Evolutionary conservation across 768 basidiomycete species (phyloP).

Genomic region (Leccinellum rugosiceps): DNA sequence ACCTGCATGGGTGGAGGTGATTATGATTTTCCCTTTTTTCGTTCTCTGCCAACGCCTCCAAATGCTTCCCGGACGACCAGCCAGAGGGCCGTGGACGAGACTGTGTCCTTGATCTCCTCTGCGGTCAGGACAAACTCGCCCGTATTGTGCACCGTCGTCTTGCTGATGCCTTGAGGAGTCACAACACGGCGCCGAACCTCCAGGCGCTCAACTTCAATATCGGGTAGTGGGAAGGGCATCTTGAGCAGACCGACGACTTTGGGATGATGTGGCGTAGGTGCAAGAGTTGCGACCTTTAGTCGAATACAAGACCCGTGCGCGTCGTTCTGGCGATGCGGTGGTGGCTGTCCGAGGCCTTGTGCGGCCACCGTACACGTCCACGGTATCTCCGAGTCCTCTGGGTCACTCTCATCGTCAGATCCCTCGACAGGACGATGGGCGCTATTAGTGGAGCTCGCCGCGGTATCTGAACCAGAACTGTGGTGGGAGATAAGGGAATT

Average conservation of each 20-base stretch:
- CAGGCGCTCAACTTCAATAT: conserved; percentile 69
- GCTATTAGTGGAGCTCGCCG: conserved; percentile 22
- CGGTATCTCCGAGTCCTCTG: conserved; percentile 94
- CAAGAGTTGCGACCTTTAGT: conserved; percentile 78
- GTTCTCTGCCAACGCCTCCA: conserved; percentile 81
- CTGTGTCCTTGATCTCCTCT: conserved; percentile 92
- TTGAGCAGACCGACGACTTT: conserved; percentile 91
- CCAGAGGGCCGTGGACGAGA: conserved; percentile 88
- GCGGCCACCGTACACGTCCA: conserved; percentile 88
- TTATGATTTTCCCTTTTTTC: conserved; percentile 70
- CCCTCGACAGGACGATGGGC: conserved; percentile 34
- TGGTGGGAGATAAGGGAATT: conserved; percentile 41
- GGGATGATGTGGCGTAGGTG: conserved; percentile 93
- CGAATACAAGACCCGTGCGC: conserved; percentile 21
- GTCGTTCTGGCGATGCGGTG: conserved; percentile 5
- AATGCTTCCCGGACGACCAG: conserved; percentile 90
- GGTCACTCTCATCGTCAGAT: conserved; percentile 81
- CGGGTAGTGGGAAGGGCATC: conserved; percentile 84
- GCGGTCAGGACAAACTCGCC: conserved; percentile 61
- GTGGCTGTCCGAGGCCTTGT: conserved; percentile 37
- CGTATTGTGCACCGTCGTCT: conserved; percentile 17
- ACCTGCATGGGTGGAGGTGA: background rate
- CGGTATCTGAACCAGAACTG: conserved; percentile 35
- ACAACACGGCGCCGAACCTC: conserved; percentile 48
- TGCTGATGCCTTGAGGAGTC: conserved; percentile 25